These are phyloP conservation scores for Phytophthora sp. DNA, from an alignment of 352 stramenopile species.

Conservation along the genomic window DNA sequence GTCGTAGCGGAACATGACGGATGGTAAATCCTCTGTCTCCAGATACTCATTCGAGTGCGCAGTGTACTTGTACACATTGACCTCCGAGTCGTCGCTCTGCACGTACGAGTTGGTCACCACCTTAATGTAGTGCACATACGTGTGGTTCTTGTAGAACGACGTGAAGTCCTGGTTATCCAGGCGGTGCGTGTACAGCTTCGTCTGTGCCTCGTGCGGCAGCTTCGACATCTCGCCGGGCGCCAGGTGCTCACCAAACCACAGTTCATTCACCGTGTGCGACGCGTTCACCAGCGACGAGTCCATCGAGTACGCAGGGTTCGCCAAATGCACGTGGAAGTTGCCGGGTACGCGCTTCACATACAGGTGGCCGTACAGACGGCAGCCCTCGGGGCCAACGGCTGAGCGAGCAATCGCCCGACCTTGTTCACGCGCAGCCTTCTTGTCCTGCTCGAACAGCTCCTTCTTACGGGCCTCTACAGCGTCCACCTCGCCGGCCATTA, in stretches of 20 bases:
- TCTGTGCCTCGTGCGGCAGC: constrained; percentile 89
- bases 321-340: constrained; percentile 98
- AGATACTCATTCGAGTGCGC: constrained; percentile 90
- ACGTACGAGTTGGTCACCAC: constrained; percentile 95
- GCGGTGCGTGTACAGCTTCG: constrained; percentile 93
- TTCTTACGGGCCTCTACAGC: constrained; percentile 89
- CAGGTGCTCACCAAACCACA: constrained; percentile 94
- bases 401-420: constrained; percentile 65
- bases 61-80: constrained; percentile 92
- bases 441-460: constrained; percentile 94
- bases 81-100: constrained; percentile 55
- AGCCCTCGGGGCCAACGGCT: constrained; percentile 73
- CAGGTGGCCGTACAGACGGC: constrained; percentile 76
- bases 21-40: constrained; percentile 85
- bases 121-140: constrained; percentile 99
- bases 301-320: constrained; percentile 95
- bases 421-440: constrained; percentile 74
- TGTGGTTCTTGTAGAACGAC: constrained; percentile 94
- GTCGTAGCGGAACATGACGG: constrained; percentile 93
- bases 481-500: constrained; percentile 81
- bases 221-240: constrained; percentile 54
- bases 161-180: constrained; percentile 93
- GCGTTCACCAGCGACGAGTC: constrained; percentile 91
- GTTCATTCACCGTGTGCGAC: constrained; percentile 95
- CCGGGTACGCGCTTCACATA: constrained; percentile 94